A percentile compares a stretch with the other conserved stretches of the same genome.
These are phyloP conservation scores for Fusarium staphyleae DNA, from an alignment of 2,329 filamentous ascomycete genomes.

Conservation along the genomic window DNA sequence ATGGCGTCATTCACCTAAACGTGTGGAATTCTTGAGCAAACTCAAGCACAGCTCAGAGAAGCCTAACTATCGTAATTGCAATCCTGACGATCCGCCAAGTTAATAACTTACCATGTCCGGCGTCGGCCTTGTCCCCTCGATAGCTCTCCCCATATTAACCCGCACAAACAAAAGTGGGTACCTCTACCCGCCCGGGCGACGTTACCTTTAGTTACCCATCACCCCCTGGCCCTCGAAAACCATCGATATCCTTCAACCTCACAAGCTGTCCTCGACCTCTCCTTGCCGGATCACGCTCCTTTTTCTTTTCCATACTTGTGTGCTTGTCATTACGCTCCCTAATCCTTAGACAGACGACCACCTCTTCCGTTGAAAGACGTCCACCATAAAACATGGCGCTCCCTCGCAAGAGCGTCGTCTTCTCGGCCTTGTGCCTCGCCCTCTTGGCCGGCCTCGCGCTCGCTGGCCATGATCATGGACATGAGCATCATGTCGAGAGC, in stretches of 20 bases:
- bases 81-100: conserved; percentile 11
- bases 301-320: not conserved
- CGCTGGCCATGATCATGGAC: conserved; percentile 34
- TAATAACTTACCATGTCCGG: conserved; percentile 4
- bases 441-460: conserved; percentile 41
- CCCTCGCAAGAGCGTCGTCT: conserved; percentile 32
- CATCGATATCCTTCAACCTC: conserved; percentile 10
- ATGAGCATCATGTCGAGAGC: conserved; percentile 19
- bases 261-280: conserved; percentile 10
- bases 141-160: conserved; percentile 16
- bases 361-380: conserved; percentile 6
- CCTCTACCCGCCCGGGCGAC: conserved; percentile 2
- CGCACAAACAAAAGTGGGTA: conserved; percentile 14
- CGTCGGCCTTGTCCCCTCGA: not conserved
- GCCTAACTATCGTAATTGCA: not conserved
- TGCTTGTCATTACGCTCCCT: not conserved
- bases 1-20: not conserved
- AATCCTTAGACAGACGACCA: not conserved
- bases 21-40: not conserved
- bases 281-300: conserved; percentile 3
- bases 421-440: conserved; percentile 40
- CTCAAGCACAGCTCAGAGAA: not conserved
- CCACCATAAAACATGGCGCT: conserved; percentile 33
- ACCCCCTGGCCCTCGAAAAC: not conserved
- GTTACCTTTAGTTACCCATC: conserved; percentile 9